Evolutionary conservation across 192 early-diverging fungal genomes (phyloP), one percentile per base, ranked within the genome.

Genomic region (Helicostylum pulchrum): DNA sequence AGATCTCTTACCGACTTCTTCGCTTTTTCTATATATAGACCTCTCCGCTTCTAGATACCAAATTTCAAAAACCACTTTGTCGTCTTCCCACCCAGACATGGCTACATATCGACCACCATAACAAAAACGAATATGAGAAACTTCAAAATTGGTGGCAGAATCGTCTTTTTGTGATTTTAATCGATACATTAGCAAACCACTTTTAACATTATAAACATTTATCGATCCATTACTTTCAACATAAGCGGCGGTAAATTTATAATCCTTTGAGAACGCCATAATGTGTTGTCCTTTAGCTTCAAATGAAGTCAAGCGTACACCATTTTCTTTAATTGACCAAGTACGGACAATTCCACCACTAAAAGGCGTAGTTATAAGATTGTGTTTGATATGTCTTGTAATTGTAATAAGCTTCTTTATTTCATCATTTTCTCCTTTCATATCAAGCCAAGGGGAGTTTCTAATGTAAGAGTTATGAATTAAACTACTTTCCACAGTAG

Each of bases 81-180:
- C 21, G 5, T 14, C 39, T 12, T 44, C 43, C 12, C 17, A 44
- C 43, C 57, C 57, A n/a, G 21, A 43, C 3, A 59, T 59, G 10
- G 36, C 21, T 10, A 59, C 17, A 30, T 44, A 44, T 44, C 57
- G 19, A 8, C 42, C 20, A 39, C 19, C 43, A 45, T 59, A 23
- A 43, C 57, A 59, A 45, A 59, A 59, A 7, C 57, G 12, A 20
- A 59, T 43, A 43, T 42, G 7, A 1, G 57, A 59, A 6, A 59
- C 43, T 44, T 31, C 39, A 23, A 44, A 59, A 20, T 59, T 4
- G 10, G 9, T 21, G 1, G 19, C 4, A 20, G 5, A 1, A 20
- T n/a, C 42, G 17, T 4, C 17, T 14, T 42, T 7, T 39, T 20
- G 17, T 45, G 57, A 42, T 30, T 59, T 21, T 4, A 59, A 21